These are phyloP conservation scores for Backusella sp. DNA, from an alignment of 192 early-diverging fungal species.

Conservation along the genomic window DNA sequence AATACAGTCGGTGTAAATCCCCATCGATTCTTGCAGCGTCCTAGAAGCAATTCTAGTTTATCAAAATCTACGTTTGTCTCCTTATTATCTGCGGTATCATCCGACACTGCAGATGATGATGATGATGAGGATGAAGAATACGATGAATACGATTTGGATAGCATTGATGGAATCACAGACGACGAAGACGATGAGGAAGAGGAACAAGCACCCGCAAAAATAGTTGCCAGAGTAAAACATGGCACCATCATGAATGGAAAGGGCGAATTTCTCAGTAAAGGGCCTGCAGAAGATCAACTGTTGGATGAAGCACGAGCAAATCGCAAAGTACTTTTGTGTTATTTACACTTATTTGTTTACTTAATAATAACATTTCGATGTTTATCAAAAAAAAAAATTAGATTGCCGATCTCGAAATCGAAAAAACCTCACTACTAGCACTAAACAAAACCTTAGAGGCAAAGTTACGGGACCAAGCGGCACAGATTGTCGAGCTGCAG, in stretches of 20 bases:
- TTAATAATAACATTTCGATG: background rate
- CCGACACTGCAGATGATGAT: background rate
- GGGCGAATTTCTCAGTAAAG: conserved; percentile 29
- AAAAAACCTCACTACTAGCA: conserved; percentile 21
- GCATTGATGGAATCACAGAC: conserved; percentile 24
- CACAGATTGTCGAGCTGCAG: conserved; percentile 24
- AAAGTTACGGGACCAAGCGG: conserved; percentile 16
- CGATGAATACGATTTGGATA: conserved; percentile 23
- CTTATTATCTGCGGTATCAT: conserved; percentile 4
- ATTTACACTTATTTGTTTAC: background rate
- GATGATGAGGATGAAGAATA: conserved; percentile 8
- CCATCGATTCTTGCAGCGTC: conserved; percentile 14
- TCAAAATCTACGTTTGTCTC: conserved; percentile 20
- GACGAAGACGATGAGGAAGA: conserved; percentile 1
- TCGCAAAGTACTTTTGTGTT: conserved; percentile 21
- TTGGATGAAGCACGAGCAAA: conserved; percentile 27
- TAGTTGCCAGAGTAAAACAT: conserved; percentile 32
- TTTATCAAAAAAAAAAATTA: background rate
- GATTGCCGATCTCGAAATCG: conserved; percentile 33
- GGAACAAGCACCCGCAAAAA: conserved; percentile 3
- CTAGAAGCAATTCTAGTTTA: conserved; percentile 24
- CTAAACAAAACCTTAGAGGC: conserved; percentile 23
- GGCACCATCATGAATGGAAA: conserved; percentile 39
- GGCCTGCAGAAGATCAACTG: conserved; percentile 13
- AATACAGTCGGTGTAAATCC: conserved; percentile 17